Evolutionary conservation across 495 filamentous ascomycete species (phyloP), one percentile per base, ranked within the genome.

Genomic region (Penicillium diatomitis): DNA sequence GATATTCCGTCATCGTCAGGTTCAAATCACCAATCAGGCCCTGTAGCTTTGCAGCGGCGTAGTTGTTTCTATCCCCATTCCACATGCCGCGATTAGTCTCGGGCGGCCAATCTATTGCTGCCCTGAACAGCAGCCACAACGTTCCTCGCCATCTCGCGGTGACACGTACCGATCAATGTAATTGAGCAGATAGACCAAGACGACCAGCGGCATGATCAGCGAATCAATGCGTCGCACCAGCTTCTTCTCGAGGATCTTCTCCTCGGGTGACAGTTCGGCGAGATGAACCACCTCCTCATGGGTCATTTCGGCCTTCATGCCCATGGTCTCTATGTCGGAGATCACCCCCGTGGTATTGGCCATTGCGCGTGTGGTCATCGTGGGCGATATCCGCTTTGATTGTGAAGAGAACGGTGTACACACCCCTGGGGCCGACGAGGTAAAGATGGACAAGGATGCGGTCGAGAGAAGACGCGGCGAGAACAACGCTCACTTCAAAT

Each of bases 101-200:
- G 3, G 39, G 12, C 8, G 9, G 4, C 8, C 28, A n/a, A 30
- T 32, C 1, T 20, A 2, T 20, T 20, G 20, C 20, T 20, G 20
- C 20, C 20, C 20, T 20, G 20, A 20, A 20, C 20, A 20, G 20
- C 20, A 20, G 20, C 20, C 20, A 20, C 20, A 20, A 20, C 20
- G 20, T 20, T 20, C 0, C 20, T 20, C 20, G 20, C 20, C 20
- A 20, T 20, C 20, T 20, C 2, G 20, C 20, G 20, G 1, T 20
- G 20, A 20, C 20, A 20, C 62, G 2, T 62, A 73, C 61, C 74
- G 70, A 52, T 80, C 76, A 32, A 79, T 76, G 51, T 78, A 78
- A 48, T 80, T 80, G 65, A 80, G 71, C 32, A 80, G 58, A 48
- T 79, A 81, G 5, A 79, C 73, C 29, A 77, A 44, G 44, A 80